Percentiles rank a stretch among this genome's conserved stretches.
phyloP scores from a whole-genome alignment of 31 red algal species.

The Odonthalia washingtoniensis region DNA sequence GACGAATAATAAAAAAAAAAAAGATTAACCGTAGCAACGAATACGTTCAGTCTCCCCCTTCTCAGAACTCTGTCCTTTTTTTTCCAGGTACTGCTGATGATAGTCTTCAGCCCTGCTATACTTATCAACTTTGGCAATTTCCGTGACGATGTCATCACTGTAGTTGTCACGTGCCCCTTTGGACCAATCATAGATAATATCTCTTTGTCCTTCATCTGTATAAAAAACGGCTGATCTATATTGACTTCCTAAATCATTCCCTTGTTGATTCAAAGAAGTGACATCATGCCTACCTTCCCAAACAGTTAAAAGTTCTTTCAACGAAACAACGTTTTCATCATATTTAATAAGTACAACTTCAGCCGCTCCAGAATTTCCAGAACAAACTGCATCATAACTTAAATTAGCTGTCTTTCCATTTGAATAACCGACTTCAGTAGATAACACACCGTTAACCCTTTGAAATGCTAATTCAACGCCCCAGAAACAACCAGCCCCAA shows the following conservation, averaged over 20 bases:
- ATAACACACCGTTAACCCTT: conserved; percentile 71
- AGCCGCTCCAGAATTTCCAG: conserved; percentile 71
- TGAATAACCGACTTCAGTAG: conserved; percentile 88
- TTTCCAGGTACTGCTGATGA: conserved; percentile 85
- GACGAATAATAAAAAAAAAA: not conserved
- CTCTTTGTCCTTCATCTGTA: conserved; percentile 71
- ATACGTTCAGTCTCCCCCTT: conserved; percentile 58
- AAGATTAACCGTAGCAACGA: conserved; percentile 76
- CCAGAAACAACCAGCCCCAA: conserved; percentile 83
- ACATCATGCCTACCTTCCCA: conserved; percentile 80
- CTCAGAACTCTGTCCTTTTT: conserved; percentile 76
- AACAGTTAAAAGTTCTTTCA: conserved; percentile 71
- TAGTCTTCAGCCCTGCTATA: conserved; percentile 82
- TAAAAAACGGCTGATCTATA: conserved; percentile 86
- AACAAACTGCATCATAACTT: conserved; percentile 88
- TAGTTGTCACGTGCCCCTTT: conserved; percentile 30
- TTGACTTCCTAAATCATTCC: conserved; percentile 88
- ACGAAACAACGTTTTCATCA: conserved; percentile 56
- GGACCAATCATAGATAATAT: conserved; percentile 53
- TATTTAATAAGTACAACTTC: conserved; percentile 91
- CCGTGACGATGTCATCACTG: conserved; percentile 61
- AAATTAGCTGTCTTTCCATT: conserved; percentile 73
- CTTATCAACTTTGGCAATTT: conserved; percentile 59
- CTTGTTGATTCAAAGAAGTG: conserved; percentile 87
- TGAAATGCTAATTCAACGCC: conserved; percentile 83